Evolutionary conservation across 1,139 yeast species (phyloP), one percentile per base, ranked within the genome.

Genomic region (Hansenula lynferdii): DNA sequence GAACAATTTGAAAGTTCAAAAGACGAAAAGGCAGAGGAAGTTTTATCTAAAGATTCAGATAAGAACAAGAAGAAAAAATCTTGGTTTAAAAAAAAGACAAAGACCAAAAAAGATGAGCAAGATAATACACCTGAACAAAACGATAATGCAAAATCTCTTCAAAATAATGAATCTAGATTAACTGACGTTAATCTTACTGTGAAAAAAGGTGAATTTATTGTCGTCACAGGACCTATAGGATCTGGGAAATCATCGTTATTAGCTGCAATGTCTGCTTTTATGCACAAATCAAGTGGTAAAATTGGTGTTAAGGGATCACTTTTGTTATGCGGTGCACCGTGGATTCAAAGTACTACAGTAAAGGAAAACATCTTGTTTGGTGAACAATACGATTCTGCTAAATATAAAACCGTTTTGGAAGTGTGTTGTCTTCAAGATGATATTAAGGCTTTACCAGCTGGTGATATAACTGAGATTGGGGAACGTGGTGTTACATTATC

Each of bases 401-500:
- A 63, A 50, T 86, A 86, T 53, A 60, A 70, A 1, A 59, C 64
- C 12, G 79, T 82, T 4, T 57, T 86, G n/a, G 58, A 66, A 26
- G 80, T 78, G 1, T 85, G 95, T 58, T 86, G 41, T 65, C 65
- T 28, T 70, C 78, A 28, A n/a, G n/a, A n/a, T n/a, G 96, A 86
- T 62, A 65, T 87, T 41, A 78, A 76, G 15, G 69, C 71, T 34
- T 63, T 87, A 35, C 85, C 87, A 3, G 90, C 83, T 20, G 90
- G 95, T 37, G 96, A 87, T 54, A 57, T 60, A 40, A 85, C 96
- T 3, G 95, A 86, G 61, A 82, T 87, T 42, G 96, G 96, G 43
- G 96, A 87, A 59, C 74, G 94, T 47, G 96, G 96, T 46, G 84
- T 87, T 43, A 86, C 94, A 0, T 63, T 87, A 27, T 85, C 95